Base-by-base conservation (phyloP, 306 rosid genomes). In the Hippophae tibetana region DNA sequence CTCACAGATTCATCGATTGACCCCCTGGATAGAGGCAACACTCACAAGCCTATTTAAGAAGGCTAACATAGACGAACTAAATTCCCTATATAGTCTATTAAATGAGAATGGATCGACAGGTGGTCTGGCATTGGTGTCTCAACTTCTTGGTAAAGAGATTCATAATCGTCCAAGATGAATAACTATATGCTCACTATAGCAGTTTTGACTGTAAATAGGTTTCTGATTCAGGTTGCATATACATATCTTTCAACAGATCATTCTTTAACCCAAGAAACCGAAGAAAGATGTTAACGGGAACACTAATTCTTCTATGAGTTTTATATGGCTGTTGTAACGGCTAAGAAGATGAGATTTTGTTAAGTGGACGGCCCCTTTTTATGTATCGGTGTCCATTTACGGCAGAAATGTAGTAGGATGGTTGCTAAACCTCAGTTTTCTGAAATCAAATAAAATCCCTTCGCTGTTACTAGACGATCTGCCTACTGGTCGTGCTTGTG, bases 101-200 rank as follows among this genome's bases (percentile, higher is more conserved):
- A 66, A 74, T 74, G 87, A 80, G 56, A 80, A 61, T 56, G 74
- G 65, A 73, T 57, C 67, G 54, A 77, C 73, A 5, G 74, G 74
- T 54, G 85, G 81, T 50, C 81, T 60, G 63, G 76, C 54, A 64
- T 60, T 61, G 67, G 72, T 85, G 53, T 64, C 70, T 26, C 82
- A 71, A 62, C 82, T 90, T 76, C 82, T 90, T 66, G 58, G 61
- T 6, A 76, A 90, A 79, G 98, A 79, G 85, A 81, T 87, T 65
- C 79, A 69, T 59, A 70, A 68, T 62, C 76, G 73, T 70, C 76
- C 57, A 57, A 72, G 86, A 67, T 74, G 80, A 84, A 71, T 72
- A 69, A 43, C 68, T 72, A 25, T 66, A 65, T 78, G 76, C 79
- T 69, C 65, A 31, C 45, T 72, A 18, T 18, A 44, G 14, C 13